Percentiles rank a stretch among this genome's conserved stretches.
Conservation (phyloP, 495 filamentous ascomycete genomes). For the Podospora bellae-mahoneyi region DNA sequence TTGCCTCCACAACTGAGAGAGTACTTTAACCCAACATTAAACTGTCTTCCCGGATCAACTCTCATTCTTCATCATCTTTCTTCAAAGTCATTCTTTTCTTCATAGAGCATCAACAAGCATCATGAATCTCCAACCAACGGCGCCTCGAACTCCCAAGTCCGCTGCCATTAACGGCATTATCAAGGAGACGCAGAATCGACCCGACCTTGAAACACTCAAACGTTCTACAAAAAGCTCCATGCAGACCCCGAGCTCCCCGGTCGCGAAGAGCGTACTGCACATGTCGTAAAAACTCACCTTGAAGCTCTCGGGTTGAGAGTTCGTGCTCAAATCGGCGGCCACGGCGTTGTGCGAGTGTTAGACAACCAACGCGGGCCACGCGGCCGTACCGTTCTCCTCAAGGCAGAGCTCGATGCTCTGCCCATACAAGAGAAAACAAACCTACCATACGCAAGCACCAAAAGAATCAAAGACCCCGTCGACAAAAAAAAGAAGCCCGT, state of each 20-base stretch:
- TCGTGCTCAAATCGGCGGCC: constrained; percentile 48
- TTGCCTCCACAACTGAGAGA: no score
- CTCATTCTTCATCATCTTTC: no score
- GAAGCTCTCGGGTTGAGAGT: constrained; percentile 37
- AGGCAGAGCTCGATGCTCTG: constrained; percentile 61
- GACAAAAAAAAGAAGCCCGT: constrained; percentile 50
- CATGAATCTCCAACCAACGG: no score
- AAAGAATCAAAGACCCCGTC: constrained; percentile 25
- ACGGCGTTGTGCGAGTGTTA: constrained; percentile 53
- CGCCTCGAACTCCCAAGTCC: no score
- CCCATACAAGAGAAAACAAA: constrained; percentile 56
- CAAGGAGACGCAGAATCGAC: background rate
- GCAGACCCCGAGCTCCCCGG: constrained; percentile 48
- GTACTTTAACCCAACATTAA: no score
- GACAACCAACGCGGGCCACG: constrained; percentile 42
- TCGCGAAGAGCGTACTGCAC: constrained; percentile 46
- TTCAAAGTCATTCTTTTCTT: no score
- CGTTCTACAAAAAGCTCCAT: constrained; percentile 48
- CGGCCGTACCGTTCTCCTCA: constrained; percentile 52
- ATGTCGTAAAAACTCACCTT: constrained; percentile 42
- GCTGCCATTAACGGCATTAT: no score
- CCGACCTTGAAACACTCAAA: constrained; percentile 32
- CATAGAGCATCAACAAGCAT: no score
- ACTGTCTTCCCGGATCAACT: no score
- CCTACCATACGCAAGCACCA: constrained; percentile 54